Evolutionary conservation across 2,329 filamentous ascomycete genomes (phyloP).

Genomic region (Colletotrichum nymphaeae): DNA sequence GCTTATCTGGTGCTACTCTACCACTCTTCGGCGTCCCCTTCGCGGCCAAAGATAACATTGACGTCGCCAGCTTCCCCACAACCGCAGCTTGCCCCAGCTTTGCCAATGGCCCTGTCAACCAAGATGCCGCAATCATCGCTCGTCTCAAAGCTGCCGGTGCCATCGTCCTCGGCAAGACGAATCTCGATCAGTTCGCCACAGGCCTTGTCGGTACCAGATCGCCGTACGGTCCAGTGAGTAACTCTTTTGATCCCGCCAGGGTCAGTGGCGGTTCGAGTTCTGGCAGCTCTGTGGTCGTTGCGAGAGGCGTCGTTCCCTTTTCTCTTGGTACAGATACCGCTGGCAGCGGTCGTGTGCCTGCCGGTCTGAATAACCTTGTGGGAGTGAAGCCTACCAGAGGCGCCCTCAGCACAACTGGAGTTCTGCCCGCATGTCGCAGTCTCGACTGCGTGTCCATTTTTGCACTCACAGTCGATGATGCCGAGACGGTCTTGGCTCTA

Average conservation of each 20-base stretch:
- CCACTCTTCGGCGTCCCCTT: constrained; percentile 69
- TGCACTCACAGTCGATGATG: constrained; percentile 60
- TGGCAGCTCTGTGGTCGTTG: constrained; percentile 67
- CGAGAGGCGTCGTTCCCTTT: constrained; percentile 64
- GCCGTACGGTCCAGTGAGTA: constrained; percentile 67
- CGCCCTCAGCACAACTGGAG: constrained; percentile 59
- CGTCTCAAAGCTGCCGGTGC: constrained; percentile 64
- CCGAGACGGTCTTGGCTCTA: constrained; percentile 59
- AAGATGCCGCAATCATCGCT: constrained; percentile 60
- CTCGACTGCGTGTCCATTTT: constrained; percentile 69
- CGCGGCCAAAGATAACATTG: constrained; percentile 68
- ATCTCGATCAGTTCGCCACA: constrained; percentile 72
- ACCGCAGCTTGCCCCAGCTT: constrained; percentile 65
- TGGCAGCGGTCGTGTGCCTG: constrained; percentile 64
- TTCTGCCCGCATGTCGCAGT: constrained; percentile 66
- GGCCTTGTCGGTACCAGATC: constrained; percentile 71
- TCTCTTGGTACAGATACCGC: constrained; percentile 68
- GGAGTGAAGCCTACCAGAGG: constrained; percentile 65
- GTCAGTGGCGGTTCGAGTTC: constrained; percentile 66
- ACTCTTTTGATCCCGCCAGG: constrained; percentile 55
- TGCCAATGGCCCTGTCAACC: constrained; percentile 54
- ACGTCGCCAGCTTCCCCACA: constrained; percentile 61
- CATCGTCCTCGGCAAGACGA: constrained; percentile 68
- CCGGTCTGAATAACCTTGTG: constrained; percentile 64
- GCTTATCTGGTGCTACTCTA: constrained; percentile 53